Conservation (phyloP, 75 land plant genomes). For the Sequoia sempervirens region DNA sequence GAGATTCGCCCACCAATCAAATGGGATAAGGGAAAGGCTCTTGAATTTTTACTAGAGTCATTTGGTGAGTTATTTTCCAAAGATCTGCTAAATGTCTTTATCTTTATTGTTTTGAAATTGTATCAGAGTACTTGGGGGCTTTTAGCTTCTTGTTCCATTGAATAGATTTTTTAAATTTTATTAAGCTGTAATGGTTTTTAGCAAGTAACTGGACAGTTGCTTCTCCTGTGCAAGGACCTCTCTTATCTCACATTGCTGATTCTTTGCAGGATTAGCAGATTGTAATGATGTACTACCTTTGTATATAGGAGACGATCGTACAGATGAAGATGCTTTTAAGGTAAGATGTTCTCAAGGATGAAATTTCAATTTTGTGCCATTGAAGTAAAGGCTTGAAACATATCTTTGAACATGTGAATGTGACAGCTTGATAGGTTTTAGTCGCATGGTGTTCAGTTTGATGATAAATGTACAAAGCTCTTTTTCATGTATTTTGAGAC, state of each 20-base stretch:
- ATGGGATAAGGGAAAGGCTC: conserved; percentile 96
- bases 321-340: conserved; percentile 96
- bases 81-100: not conserved
- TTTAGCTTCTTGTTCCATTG: not conserved
- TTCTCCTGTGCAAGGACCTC: not conserved
- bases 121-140: not conserved
- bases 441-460: not conserved
- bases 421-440: not conserved
- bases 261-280: conserved; percentile 50
- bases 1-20: conserved; percentile 83
- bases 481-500: not conserved
- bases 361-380: conserved; percentile 4
- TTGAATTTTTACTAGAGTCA: conserved; percentile 70
- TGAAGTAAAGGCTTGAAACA: not conserved
- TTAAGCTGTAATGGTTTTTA: not conserved
- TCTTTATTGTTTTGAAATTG: conserved; percentile 1
- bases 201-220: not conserved
- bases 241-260: not conserved
- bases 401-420: too few relatives aligned
- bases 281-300: conserved; percentile 65
- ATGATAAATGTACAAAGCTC: not conserved
- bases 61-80: conserved; percentile 46
- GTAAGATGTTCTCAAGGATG: conserved; percentile 16
- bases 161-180: not conserved
- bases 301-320: conserved; percentile 89